Conservation (phyloP, 768 basidiomycete species). For the Boletales sp. region DNA sequence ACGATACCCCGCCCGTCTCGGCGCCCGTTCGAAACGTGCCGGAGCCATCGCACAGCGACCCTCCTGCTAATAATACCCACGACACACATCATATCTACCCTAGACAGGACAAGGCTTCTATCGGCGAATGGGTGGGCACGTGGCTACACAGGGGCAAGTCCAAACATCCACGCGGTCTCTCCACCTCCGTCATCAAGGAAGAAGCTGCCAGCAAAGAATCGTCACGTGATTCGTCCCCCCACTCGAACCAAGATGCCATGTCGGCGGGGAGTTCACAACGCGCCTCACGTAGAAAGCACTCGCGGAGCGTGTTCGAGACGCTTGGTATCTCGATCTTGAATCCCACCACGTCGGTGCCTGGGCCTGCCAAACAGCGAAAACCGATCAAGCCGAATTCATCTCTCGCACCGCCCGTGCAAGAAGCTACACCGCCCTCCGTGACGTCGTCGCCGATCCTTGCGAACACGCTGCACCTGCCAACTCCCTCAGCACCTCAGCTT, state of each 20-base stretch:
- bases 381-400: constrained; percentile 21
- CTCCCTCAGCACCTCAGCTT: constrained; percentile 26
- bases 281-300: constrained; percentile 36
- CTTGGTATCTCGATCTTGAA: constrained; percentile 67
- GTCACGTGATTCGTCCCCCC: constrained; percentile 22
- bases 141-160: constrained; percentile 60
- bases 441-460: constrained; percentile 19
- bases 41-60: constrained; percentile 1
- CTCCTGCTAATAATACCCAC: constrained; percentile 6
- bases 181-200: constrained; percentile 20
- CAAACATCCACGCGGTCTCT: constrained; percentile 24
- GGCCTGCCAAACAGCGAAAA: constrained; percentile 23
- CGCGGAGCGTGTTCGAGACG: constrained; percentile 68
- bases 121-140: constrained; percentile 77
- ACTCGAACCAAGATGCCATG: constrained; percentile 8
- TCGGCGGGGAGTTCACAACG: constrained; percentile 13
- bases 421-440: constrained; percentile 8
- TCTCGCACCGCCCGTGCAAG: constrained; percentile 6
- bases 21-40: constrained; percentile 1
- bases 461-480: constrained; percentile 13
- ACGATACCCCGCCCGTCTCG: background rate
- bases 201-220: constrained; percentile 17
- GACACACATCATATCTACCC: constrained; percentile 7
- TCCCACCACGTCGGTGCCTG: constrained; percentile 34
- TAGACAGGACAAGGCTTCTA: constrained; percentile 33